phyloP scores from a whole-genome alignment of 352 stramenopile genomes.

The Thraustochytrium sp. region DNA sequence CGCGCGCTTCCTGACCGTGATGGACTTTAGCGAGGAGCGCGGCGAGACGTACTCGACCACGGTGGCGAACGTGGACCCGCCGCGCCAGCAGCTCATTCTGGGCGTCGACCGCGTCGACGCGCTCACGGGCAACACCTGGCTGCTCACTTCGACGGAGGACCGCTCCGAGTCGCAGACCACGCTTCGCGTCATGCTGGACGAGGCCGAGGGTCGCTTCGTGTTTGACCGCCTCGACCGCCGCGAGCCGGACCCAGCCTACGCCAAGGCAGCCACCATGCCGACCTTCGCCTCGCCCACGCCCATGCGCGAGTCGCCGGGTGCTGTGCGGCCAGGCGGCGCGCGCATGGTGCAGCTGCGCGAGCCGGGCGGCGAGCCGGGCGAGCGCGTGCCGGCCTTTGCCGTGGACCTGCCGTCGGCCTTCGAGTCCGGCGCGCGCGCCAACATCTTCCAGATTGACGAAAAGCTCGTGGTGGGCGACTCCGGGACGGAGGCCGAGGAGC shows the following conservation, averaged over 20 bases:
- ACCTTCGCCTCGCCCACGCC: slow-evolving; percentile 5
- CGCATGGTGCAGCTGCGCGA: slow-evolving; percentile 23
- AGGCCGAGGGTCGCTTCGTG: background rate
- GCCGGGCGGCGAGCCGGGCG: background rate
- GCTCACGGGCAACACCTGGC: background rate
- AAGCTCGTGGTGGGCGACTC: background rate
- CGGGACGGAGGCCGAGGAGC: background rate
- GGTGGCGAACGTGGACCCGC: background rate
- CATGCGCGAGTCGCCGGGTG: background rate
- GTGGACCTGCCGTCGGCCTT: slow-evolving; percentile 27
- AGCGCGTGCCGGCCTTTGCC: slow-evolving; percentile 29
- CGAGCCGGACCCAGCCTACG: background rate
- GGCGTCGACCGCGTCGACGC: slow-evolving; percentile 32
- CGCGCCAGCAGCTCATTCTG: background rate
- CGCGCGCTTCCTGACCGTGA: background rate
- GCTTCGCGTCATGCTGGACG: background rate
- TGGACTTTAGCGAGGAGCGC: background rate
- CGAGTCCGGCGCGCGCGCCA: background rate
- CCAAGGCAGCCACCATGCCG: slow-evolving; percentile 3
- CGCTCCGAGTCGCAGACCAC: background rate
- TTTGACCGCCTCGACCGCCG: slow-evolving; percentile 15
- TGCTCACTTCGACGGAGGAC: background rate
- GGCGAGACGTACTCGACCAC: slow-evolving; percentile 8
- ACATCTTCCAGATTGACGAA: slow-evolving; percentile 35
- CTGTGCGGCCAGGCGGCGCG: background rate